These are phyloP conservation scores for Caryopteris hybrid DNA, from an alignment of 305 asterid genomes.

Conservation along the genomic window DNA sequence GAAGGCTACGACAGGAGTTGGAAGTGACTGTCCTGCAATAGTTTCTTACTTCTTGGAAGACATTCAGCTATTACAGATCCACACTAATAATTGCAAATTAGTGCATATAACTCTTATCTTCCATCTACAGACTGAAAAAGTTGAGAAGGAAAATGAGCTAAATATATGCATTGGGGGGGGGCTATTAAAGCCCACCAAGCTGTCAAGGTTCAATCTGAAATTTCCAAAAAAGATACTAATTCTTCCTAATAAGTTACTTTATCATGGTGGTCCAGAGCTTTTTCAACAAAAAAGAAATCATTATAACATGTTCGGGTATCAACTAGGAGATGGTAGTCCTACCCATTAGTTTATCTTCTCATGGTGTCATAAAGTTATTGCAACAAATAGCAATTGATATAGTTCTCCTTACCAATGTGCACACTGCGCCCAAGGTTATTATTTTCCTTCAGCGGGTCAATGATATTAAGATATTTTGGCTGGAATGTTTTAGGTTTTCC, in stretches of 20 bases:
- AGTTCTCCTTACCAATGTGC: slow-evolving; percentile 43
- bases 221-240: background rate
- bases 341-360: background rate
- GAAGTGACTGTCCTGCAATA: background rate
- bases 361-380: background rate
- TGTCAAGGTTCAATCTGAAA: background rate
- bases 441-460: slow-evolving; percentile 72
- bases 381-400: background rate
- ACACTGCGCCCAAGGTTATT: slow-evolving; percentile 90
- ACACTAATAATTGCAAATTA: background rate
- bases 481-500: slow-evolving; percentile 42
- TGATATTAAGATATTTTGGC: slow-evolving; percentile 60
- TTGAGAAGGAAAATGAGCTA: background rate
- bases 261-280: background rate
- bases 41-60: background rate
- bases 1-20: background rate
- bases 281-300: background rate
- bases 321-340: background rate
- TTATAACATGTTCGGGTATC: background rate
- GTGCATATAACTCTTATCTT: background rate
- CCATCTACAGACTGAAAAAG: background rate
- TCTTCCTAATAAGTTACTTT: slow-evolving; percentile 2
- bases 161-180: background rate
- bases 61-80: background rate
- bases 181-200: background rate